Evolutionary conservation across 2,329 filamentous ascomycete genomes (phyloP), one percentile per base, ranked within the genome.

Genomic region (Verticillium nubilum): DNA sequence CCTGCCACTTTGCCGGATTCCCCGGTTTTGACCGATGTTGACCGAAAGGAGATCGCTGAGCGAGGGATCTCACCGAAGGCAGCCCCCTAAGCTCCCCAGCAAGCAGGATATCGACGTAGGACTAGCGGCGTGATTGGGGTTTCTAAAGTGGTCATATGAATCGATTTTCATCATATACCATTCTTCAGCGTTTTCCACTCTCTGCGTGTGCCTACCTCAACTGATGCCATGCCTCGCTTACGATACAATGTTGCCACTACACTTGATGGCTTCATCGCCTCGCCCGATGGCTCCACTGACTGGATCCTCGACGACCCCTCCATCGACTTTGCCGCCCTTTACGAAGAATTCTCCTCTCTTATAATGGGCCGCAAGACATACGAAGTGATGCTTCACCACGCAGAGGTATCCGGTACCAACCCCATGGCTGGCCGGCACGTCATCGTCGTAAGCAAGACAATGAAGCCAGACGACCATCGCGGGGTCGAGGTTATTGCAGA

Each of bases 341-440:
- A 72, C 57, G 62, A 63, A 1, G 58, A 71, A 6, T 75, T 74
- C 56, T 66, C 67, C 37, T 60, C 56, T 6, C 73, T 73, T 35
- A 31, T 75, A 63, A 74, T 75, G 72, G 73, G 62, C 2, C 71
- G 73, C 23, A 72, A 68, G 59, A 73, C 73, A 0, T 74, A 73
- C 58, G 63, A 74, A 19, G 63, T 64, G 9, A 68, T 74, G 59
- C 42, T 55, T 13, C 15, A 62, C 3, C 26, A 27, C 55, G 55
- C 23, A 1, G 12, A 28, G 27, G 50, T 47, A 59, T 59, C 59
- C 47, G 61, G 52, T 33, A 56, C 56, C 5, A 68, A 70, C 19
- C 70, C 65, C 0, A 59, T 75, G 0, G 52, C 47, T 1, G 64
- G 59, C 0, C 53, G 56, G 6, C 53, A 52, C 2, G 60, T 75